phyloP scores from a whole-genome alignment of 345 rosid species.

The Durio zibethinus region DNA sequence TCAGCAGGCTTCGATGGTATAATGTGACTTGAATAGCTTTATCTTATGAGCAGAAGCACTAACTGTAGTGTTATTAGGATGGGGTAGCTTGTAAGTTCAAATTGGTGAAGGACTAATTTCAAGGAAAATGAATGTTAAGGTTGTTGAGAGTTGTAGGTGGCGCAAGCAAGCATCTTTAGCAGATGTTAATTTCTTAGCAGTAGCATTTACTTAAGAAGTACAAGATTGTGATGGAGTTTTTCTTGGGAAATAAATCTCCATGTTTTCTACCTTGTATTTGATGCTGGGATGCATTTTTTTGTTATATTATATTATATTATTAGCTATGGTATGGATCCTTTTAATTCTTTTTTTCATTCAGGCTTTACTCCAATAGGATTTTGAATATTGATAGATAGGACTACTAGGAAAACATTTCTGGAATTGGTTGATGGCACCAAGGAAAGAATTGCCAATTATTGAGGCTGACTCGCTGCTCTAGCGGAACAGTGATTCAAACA shows the following conservation, averaged over 20 bases:
- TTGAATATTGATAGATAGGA: no score
- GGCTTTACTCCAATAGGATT: no score
- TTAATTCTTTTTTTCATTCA: no score
- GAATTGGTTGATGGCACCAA: no score
- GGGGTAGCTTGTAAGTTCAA: slow-evolving; percentile 22
- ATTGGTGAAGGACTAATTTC: not conserved
- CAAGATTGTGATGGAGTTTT: slow-evolving; percentile 6
- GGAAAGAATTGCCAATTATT: not conserved
- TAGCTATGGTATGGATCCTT: no score
- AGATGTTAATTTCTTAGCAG: slow-evolving; percentile 1
- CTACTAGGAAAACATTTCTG: no score
- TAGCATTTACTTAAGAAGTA: not conserved
- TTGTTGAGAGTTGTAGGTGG: not conserved
- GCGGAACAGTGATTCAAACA: no score
- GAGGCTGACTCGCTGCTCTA: not conserved
- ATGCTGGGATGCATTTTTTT: no score
- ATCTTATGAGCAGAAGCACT: slow-evolving; percentile 12
- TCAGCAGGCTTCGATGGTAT: slow-evolving; percentile 71
- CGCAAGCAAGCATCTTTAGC: slow-evolving; percentile 14
- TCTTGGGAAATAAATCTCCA: slow-evolving; percentile 8
- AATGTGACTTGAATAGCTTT: slow-evolving; percentile 22
- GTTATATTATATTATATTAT: no score
- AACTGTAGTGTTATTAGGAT: slow-evolving; percentile 20
- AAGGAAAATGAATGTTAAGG: not conserved
- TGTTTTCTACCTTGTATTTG: not conserved